Conservation (phyloP, 495 filamentous ascomycete species). For the Hyaloscypha hepaticicola region DNA sequence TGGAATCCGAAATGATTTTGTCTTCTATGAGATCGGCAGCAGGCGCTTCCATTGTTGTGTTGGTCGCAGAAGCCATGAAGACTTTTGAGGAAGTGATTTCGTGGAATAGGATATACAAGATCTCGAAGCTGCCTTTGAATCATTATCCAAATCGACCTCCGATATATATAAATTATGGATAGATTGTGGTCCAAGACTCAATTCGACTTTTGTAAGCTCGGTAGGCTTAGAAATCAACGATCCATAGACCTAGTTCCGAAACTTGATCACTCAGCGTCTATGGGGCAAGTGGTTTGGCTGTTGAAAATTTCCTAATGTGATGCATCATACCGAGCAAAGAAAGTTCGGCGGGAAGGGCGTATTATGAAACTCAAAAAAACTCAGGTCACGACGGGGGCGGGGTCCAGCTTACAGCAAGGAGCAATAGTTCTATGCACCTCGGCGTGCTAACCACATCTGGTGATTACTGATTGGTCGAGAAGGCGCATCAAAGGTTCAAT, state of each 20-base stretch:
- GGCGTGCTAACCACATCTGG: not conserved
- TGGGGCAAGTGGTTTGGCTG: not conserved
- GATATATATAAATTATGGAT: not conserved
- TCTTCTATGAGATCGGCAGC: not conserved
- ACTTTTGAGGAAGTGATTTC: not conserved
- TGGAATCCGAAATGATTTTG: not conserved
- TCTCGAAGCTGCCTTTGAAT: not conserved
- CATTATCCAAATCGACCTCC: not conserved
- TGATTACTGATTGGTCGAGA: too few relatives aligned
- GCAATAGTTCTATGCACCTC: not conserved
- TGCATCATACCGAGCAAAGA: not conserved
- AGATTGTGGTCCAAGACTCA: not conserved
- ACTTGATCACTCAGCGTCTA: not conserved
- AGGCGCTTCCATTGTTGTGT: not conserved
- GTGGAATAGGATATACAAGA: not conserved
- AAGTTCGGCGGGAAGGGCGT: not conserved
- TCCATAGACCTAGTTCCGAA: not conserved
- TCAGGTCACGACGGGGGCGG: not conserved
- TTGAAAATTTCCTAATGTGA: not conserved
- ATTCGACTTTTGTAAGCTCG: not conserved
- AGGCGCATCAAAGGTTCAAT: too few relatives aligned
- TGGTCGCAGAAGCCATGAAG: not conserved
- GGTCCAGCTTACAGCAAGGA: not conserved
- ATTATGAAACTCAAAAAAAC: not conserved
- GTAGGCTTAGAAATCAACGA: not conserved